Base-by-base conservation (phyloP, 805 yeast genomes). In the Myxozyma neotropica region DNA sequence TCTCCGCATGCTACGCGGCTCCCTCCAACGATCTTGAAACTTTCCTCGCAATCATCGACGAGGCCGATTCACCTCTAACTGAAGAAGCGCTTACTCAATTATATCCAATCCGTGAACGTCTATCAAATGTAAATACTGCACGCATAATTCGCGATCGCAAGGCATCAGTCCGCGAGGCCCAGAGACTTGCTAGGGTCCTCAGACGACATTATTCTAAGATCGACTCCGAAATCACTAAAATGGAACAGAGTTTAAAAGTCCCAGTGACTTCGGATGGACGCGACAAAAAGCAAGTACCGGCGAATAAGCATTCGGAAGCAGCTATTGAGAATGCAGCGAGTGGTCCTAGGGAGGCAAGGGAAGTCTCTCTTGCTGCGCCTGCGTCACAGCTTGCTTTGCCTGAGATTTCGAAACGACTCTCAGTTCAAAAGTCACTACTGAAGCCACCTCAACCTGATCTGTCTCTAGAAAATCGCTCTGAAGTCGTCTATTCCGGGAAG, bases 121-220 rank as follows among this genome's bases (percentile, higher is more conserved):
- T 49, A 8, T 38, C 6, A 19, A 39, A 38, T n/a, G 39, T 50
- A 24, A 38, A 51, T 38, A 24, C 44, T 8, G 23, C 23, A 2
- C 21, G 43, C 23, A 40, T 51, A 7, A 35, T 44, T 5, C 49
- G 48, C 7, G 60, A 51, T 23, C 39, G 60, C 8, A 53, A 43
- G 15, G 61, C 31, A 36, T 31, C 61, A 8, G 17, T 46, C 3
- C 21, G 51, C n/a, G 61, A 57, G 39, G 54, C 57, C 36, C 24
- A 35, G 24, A 39, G 57, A 29, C 31, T 57, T n/a, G 44, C 48
- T 17, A 19, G 39, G 15, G 45, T 49, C 13, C 23, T 56, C 24
- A 56, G 42, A 31, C 54, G 54, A 3, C 55, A 49, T 15, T 29
- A 57, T 44, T 29, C 40, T 1, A 57, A 51, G 23, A 15, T 57